A percentile compares a stretch with the other conserved stretches of the same genome.
phyloP scores from a whole-genome alignment of 306 rosid species.

The Trichosanthes truncata region DNA sequence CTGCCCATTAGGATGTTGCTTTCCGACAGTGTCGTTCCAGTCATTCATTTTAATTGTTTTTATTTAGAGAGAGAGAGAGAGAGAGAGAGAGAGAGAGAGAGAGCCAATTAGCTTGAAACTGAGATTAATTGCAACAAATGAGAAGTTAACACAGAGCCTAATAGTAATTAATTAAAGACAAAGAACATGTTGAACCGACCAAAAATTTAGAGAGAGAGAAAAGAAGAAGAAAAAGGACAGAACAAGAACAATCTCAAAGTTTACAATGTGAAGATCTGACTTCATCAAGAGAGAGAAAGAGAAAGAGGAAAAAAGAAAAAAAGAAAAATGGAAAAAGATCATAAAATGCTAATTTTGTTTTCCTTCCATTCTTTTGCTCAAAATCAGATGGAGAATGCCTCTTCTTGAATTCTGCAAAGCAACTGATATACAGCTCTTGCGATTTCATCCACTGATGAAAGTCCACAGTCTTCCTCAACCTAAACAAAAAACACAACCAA shows the following conservation, averaged over 20 bases:
- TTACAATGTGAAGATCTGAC: not conserved
- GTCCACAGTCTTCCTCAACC: constrained; percentile 13
- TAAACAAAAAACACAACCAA: not conserved
- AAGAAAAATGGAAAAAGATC: not conserved
- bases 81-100: not conserved
- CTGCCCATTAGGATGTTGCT: not conserved
- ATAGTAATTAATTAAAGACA: not conserved
- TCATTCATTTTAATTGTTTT: no score
- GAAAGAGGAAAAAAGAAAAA: not conserved
- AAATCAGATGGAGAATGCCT: not conserved
- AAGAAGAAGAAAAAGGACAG: not conserved
- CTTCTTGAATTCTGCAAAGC: constrained; percentile 11
- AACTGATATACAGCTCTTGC: constrained; percentile 4
- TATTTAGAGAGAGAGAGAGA: not conserved
- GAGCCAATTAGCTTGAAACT: not conserved
- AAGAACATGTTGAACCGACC: not conserved
- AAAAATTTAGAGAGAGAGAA: not conserved
- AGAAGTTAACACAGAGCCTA: not conserved
- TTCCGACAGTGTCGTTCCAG: not conserved
- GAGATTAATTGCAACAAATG: not conserved
- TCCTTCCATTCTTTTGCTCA: not conserved
- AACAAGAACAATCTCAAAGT: not conserved
- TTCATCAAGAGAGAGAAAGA: not conserved
- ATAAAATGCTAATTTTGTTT: not conserved
- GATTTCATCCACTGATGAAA: constrained; percentile 6